phyloP scores from a whole-genome alignment of 805 yeast species.

The Zygoascus tannicola region DNA sequence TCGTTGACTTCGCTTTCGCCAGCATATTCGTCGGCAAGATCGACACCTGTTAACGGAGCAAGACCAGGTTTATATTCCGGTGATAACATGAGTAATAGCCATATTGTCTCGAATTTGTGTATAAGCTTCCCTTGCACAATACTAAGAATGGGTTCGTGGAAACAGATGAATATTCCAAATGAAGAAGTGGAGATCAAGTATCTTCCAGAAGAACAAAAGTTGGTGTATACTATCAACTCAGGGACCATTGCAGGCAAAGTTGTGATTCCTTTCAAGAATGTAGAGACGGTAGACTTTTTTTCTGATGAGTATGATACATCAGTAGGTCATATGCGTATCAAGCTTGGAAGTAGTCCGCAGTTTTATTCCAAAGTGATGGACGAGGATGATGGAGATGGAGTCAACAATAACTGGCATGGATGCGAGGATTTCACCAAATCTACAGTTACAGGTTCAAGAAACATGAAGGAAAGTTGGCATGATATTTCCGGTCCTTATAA shows the following conservation, averaged over 20 bases:
- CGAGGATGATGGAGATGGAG: neutral
- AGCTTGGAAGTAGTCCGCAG: constrained; percentile 9
- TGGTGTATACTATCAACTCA: constrained; percentile 11
- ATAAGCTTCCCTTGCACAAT: constrained; percentile 7
- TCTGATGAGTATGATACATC: constrained; percentile 4
- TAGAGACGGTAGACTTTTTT: constrained; percentile 6
- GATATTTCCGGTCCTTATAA: constrained; percentile 12
- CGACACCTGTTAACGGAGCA: neutral
- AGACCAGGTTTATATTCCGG: no score
- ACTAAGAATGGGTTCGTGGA: constrained; percentile 10
- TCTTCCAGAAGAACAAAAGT: constrained; percentile 10
- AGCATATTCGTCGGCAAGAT: neutral
- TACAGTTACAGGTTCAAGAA: constrained; percentile 9
- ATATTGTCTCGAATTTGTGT: neutral
- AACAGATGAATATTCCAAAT: constrained; percentile 1
- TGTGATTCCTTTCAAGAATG: constrained; percentile 8
- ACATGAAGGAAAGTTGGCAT: constrained; percentile 9
- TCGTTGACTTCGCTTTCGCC: neutral
- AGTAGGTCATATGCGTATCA: constrained; percentile 12
- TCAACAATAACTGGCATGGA: constrained; percentile 10
- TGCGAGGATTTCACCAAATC: constrained; percentile 14
- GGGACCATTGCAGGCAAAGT: constrained; percentile 9
- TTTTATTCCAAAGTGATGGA: constrained; percentile 10
- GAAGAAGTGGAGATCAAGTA: constrained; percentile 12
- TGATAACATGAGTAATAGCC: neutral